These are phyloP conservation scores for Dioszegia aurantiaca DNA, from an alignment of 768 basidiomycete species.

Conservation along the genomic window DNA sequence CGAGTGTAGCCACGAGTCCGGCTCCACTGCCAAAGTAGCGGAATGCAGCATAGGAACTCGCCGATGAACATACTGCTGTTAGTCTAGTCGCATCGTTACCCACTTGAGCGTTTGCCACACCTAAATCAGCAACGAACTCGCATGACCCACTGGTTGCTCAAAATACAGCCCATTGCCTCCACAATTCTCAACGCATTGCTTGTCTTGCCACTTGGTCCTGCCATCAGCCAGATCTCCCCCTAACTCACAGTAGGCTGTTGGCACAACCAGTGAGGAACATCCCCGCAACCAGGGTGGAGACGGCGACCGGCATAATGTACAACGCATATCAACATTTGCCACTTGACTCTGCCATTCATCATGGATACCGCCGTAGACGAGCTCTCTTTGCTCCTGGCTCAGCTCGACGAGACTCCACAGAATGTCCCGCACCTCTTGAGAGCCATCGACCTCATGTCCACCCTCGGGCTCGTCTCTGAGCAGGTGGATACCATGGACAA, in stretches of 20 bases:
- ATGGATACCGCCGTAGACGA: conserved; percentile 5
- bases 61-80: conserved; percentile 61
- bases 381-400: conserved; percentile 28
- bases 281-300: conserved; percentile 69
- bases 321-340: background rate
- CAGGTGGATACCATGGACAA: conserved; percentile 26
- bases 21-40: conserved; percentile 44
- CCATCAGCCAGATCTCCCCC: conserved; percentile 11
- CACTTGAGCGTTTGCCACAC: conserved; percentile 53
- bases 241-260: conserved; percentile 53
- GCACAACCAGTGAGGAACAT: conserved; percentile 68
- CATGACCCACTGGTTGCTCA: conserved; percentile 88
- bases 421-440: conserved; percentile 33
- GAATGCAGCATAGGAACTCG: conserved; percentile 67
- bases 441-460: conserved; percentile 29
- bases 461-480: conserved; percentile 13
- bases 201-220: conserved; percentile 60
- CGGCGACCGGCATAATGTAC: conserved; percentile 45
- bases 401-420: conserved; percentile 29
- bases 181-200: conserved; percentile 98
- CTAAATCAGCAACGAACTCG: conserved; percentile 31
- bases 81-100: conserved; percentile 15
- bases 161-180: conserved; percentile 68
- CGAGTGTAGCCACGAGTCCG: conserved; percentile 14
- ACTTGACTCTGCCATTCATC: background rate